Conservation (phyloP, 768 basidiomycete genomes). For the Pulveroboletus sp. region DNA sequence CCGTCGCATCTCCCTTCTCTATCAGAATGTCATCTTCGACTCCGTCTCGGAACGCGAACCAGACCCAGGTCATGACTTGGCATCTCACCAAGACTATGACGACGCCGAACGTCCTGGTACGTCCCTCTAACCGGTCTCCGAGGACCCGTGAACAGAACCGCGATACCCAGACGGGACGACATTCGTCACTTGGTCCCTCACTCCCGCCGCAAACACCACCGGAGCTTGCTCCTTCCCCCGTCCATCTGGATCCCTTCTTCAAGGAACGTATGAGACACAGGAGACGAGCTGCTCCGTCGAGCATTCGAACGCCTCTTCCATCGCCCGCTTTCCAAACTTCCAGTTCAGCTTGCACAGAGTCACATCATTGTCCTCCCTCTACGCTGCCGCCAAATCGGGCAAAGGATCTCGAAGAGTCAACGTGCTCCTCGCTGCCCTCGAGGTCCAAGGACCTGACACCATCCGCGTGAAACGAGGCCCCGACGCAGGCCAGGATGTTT, state of each 20-base stretch:
- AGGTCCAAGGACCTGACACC: constrained; percentile 71
- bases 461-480: constrained; percentile 62
- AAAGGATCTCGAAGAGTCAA: constrained; percentile 48
- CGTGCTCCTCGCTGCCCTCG: constrained; percentile 61
- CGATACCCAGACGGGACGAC: constrained; percentile 41
- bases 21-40: constrained; percentile 68
- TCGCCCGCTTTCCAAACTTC: constrained; percentile 68
- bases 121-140: constrained; percentile 5
- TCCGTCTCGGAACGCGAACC: constrained; percentile 35
- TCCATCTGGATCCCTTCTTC: constrained; percentile 25
- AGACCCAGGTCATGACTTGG: constrained; percentile 14
- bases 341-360: constrained; percentile 65
- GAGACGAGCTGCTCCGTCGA: constrained; percentile 43
- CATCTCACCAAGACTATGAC: constrained; percentile 18
- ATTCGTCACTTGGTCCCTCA: constrained; percentile 56
- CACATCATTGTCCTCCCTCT: constrained; percentile 43
- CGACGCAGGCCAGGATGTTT: constrained; percentile 67
- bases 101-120: constrained; percentile 10
- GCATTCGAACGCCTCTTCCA: constrained; percentile 66
- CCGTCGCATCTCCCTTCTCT: constrained; percentile 63
- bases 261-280: constrained; percentile 38
- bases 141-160: constrained; percentile 5
- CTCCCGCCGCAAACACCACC: constrained; percentile 26
- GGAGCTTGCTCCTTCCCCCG: constrained; percentile 24
- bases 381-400: constrained; percentile 25